Conservation (phyloP, 805 yeast genomes). For the Candida sithepensis region DNA sequence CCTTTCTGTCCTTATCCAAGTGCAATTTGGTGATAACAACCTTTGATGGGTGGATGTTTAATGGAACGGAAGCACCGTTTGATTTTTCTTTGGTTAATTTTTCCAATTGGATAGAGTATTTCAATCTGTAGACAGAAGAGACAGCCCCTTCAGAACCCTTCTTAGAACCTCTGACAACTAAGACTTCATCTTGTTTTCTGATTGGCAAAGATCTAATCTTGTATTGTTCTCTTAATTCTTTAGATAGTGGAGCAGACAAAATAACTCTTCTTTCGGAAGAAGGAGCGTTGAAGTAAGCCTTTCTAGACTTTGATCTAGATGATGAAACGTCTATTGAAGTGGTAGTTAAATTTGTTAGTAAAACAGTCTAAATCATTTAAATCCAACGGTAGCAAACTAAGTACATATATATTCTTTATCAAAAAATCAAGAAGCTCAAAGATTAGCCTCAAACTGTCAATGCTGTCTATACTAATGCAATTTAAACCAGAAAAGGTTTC, state of each 20-base stretch:
- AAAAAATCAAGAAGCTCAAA: no score
- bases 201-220: constrained; percentile 93
- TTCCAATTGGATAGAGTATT: constrained; percentile 94
- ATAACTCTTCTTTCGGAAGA: constrained; percentile 91
- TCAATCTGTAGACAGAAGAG: constrained; percentile 97
- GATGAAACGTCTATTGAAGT: constrained; percentile 88
- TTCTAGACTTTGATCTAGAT: constrained; percentile 99
- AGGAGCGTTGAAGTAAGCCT: constrained; percentile 98
- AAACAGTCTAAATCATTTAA: no score
- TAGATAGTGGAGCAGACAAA: constrained; percentile 98
- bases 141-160: constrained; percentile 99
- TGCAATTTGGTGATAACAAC: constrained; percentile 97
- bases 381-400: no score
- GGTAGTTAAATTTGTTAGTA: constrained; percentile 28
- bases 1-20: constrained; percentile 99
- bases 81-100: constrained; percentile 97
- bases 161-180: constrained; percentile 97
- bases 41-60: constrained; percentile 97
- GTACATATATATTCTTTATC: no score
- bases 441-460: no score
- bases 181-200: constrained; percentile 96
- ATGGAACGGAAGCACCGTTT: constrained; percentile 95
- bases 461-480: no score
- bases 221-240: constrained; percentile 98
- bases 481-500: no score